phyloP scores from a whole-genome alignment of 805 yeast species.

The Monosporozyma siamensis region DNA sequence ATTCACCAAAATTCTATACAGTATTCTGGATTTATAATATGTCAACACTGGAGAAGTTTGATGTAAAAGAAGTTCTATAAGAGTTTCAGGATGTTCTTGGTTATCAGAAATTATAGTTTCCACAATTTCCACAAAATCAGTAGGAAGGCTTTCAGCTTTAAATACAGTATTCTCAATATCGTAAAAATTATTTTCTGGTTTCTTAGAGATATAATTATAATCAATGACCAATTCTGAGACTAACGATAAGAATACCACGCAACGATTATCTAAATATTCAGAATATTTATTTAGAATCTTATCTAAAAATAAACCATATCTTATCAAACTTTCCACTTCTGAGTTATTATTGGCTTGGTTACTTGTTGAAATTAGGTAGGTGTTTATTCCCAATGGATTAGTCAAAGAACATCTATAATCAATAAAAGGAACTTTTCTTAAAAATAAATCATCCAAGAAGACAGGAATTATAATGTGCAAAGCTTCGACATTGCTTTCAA shows the following conservation, averaged over 20 bases:
- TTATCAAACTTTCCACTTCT: neutral
- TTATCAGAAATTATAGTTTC: neutral
- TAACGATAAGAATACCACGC: slow-evolving; percentile 25
- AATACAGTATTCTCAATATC: slow-evolving; percentile 16
- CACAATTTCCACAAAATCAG: neutral
- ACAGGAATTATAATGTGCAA: slow-evolving; percentile 11
- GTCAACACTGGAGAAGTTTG: slow-evolving; percentile 4
- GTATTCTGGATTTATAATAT: slow-evolving; percentile 30
- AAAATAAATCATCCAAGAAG: slow-evolving; percentile 14
- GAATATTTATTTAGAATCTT: slow-evolving; percentile 11
- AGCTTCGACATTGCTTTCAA: slow-evolving; percentile 7
- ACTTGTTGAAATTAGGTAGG: slow-evolving; percentile 16
- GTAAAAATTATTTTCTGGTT: slow-evolving; percentile 14
- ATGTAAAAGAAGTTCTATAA: neutral
- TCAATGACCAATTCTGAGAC: slow-evolving; percentile 33
- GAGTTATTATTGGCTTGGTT: neutral
- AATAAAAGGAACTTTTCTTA: slow-evolving; percentile 24
- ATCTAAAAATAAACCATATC: slow-evolving; percentile 17
- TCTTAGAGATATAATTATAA: slow-evolving; percentile 27
- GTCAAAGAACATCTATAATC: slow-evolving; percentile 37
- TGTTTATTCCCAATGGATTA: slow-evolving; percentile 38
- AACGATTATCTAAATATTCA: slow-evolving; percentile 6
- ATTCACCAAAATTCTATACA: slow-evolving; percentile 27
- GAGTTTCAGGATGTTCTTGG: neutral
- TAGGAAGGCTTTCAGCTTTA: slow-evolving; percentile 3